Evolutionary conservation across 805 yeast genomes (phyloP).

Genomic region (Ogataea polymorpha): DNA sequence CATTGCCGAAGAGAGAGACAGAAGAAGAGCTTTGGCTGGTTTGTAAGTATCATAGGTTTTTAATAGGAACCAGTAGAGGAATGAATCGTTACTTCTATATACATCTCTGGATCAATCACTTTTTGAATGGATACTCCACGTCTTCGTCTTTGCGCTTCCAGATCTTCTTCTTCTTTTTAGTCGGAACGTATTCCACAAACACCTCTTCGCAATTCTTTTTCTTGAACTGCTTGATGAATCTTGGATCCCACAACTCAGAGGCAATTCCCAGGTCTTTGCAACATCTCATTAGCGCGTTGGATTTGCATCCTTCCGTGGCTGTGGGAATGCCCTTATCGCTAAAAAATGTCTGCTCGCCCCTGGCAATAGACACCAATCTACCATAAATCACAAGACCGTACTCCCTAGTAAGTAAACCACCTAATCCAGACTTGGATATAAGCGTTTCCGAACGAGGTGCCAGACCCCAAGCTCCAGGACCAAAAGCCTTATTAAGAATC

Average conservation of each 20-base stretch:
- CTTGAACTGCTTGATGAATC: constrained; percentile 72
- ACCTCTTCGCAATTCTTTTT: constrained; percentile 68
- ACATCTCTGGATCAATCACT: constrained; percentile 12
- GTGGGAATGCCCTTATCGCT: constrained; percentile 85
- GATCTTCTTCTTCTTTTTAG: constrained; percentile 81
- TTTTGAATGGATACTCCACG: constrained; percentile 83
- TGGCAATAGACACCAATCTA: constrained; percentile 81
- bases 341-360: constrained; percentile 95
- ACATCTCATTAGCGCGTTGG: constrained; percentile 96
- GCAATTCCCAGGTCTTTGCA: constrained; percentile 97
- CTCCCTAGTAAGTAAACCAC: constrained; percentile 70
- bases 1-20: constrained; percentile 97
- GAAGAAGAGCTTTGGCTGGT: constrained; percentile 85
- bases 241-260: constrained; percentile 96
- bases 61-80: constrained; percentile 13
- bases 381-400: constrained; percentile 87
- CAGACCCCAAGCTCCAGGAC: constrained; percentile 99
- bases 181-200: constrained; percentile 79
- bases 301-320: constrained; percentile 95
- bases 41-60: constrained; percentile 34
- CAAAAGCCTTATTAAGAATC: constrained; percentile 84
- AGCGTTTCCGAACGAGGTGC: constrained; percentile 88
- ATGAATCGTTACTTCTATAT: constrained; percentile 9
- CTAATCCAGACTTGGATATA: constrained; percentile 50
- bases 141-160: constrained; percentile 87